Evolutionary conservation across 345 rosid genomes (phyloP), one percentile per base, ranked within the genome.

Genomic region (Diplotaxis tenuifolia): DNA sequence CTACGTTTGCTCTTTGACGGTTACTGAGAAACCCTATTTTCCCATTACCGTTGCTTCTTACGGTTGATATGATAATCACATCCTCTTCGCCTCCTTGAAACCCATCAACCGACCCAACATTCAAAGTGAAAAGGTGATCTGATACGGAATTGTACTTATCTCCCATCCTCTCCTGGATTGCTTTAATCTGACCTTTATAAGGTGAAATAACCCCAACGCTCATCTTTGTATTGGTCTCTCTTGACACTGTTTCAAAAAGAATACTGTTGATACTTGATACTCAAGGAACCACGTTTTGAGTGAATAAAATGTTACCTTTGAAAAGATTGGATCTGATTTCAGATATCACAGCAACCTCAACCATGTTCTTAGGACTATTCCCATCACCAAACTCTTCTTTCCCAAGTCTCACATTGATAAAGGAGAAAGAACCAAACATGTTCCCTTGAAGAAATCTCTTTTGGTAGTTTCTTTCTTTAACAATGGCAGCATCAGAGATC

Each of bases 21-120:
- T 76, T 79, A 22, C 50, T 27, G 9, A 82, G 72, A 71, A 82
- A 84, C 18, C 87, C 87, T 2, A 80, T 12, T 0, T 16, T 57
- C 23, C 87, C 85, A 0, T 73, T 52, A 16, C 16, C 7, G 60
- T 84, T 84, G 25, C 74, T 69, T 74, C 86, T 71, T 1, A 82
- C 84, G 28, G 86, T 82, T 0, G 87, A 84, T 15, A 84, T 72
- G 34, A 82, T 80, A 6, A 82, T 80, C 0, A 84, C 54, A n/a
- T 84, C 87, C 47, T 82, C 82, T 31, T 80, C 88, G 4, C 86
- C 80, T 5, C 86, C 86, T 74, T 84, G 84, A 67, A 84, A 81
- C 14, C 86, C 86, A 68, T 84, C 87, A 20, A 84, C 81, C 0
- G 84, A 75, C 12, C 76, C 64, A 15, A 83, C 80, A 16, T 28